These are phyloP conservation scores for Crataegus laevigata DNA, from an alignment of 306 rosid species.

Conservation along the genomic window DNA sequence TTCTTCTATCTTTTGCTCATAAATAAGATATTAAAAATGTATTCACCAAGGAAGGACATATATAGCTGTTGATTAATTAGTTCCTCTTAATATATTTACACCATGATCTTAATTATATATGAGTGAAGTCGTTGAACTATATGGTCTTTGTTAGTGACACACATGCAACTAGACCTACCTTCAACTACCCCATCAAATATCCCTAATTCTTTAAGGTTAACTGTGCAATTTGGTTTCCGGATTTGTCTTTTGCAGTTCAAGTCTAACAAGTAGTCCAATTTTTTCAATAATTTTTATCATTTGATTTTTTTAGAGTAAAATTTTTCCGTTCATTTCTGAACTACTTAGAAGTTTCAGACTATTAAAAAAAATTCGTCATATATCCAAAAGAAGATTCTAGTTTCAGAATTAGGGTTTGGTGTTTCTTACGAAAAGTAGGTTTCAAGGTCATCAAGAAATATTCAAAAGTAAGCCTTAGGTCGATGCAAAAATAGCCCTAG, in stretches of 20 bases:
- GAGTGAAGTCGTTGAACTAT: slow-evolving; percentile 22
- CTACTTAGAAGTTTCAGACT: too few relatives aligned
- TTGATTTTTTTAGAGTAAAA: too few relatives aligned
- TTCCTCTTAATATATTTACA: not conserved
- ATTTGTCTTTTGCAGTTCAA: not conserved
- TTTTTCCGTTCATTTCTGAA: too few relatives aligned
- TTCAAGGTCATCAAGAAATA: not conserved
- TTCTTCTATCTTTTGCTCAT: not conserved
- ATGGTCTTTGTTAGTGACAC: slow-evolving; percentile 16
- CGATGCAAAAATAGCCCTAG: too few relatives aligned
- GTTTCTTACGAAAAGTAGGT: not conserved
- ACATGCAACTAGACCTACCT: slow-evolving; percentile 24
- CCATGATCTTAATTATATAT: not conserved
- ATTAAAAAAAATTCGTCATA: too few relatives aligned
- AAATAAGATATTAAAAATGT: not conserved
- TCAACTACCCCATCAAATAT: slow-evolving; percentile 28
- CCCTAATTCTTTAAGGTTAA: not conserved
- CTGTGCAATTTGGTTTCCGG: not conserved
- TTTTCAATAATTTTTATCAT: too few relatives aligned
- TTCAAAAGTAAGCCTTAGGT: not conserved
- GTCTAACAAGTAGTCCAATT: too few relatives aligned
- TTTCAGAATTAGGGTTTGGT: not conserved
- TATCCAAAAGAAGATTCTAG: not conserved
- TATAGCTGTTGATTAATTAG: slow-evolving; percentile 14
- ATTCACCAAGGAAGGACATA: slow-evolving; percentile 10